phyloP scores from a whole-genome alignment of 208 protist species.

The Herpetomonas samuelpessoai region DNA sequence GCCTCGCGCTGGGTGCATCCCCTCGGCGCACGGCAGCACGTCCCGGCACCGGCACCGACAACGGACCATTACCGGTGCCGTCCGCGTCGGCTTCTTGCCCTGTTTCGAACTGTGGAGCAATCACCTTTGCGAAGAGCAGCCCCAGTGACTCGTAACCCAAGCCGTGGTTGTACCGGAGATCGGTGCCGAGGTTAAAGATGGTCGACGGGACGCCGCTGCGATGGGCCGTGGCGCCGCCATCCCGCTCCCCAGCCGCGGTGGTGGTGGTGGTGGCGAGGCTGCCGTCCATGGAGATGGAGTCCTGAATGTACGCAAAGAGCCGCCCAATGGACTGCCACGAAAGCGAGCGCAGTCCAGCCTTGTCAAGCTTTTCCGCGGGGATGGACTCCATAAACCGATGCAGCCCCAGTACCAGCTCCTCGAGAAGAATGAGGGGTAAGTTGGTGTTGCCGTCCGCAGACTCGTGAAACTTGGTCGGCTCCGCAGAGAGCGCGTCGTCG shows the following conservation, averaged over 20 bases:
- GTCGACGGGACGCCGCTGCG: constrained; percentile 1
- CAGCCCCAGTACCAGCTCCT: constrained; percentile 69
- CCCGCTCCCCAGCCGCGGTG: background rate
- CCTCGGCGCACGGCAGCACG: constrained; percentile 13
- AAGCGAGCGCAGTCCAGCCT: constrained; percentile 51
- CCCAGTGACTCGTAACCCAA: constrained; percentile 85
- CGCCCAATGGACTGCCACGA: constrained; percentile 68
- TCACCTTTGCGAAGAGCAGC: constrained; percentile 78
- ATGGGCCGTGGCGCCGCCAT: constrained; percentile 3
- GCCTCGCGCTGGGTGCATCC: constrained; percentile 12
- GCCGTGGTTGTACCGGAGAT: constrained; percentile 86
- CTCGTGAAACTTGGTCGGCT: constrained; percentile 46
- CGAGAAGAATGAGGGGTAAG: constrained; percentile 83
- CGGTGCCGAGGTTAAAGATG: constrained; percentile 51
- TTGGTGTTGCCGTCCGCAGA: constrained; percentile 88
- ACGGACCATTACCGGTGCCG: background rate
- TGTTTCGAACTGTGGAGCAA: constrained; percentile 64
- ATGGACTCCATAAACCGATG: constrained; percentile 52
- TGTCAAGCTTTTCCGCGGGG: constrained; percentile 34
- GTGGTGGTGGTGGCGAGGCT: constrained; percentile 4
- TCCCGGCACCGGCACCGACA: constrained; percentile 11
- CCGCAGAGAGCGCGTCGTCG: constrained; percentile 2
- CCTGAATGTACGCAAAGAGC: constrained; percentile 55
- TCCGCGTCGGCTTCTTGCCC: background rate
- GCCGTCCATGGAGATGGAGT: constrained; percentile 21